Conservation (phyloP, 352 stramenopile genomes). For the Phytophthora europaea region DNA sequence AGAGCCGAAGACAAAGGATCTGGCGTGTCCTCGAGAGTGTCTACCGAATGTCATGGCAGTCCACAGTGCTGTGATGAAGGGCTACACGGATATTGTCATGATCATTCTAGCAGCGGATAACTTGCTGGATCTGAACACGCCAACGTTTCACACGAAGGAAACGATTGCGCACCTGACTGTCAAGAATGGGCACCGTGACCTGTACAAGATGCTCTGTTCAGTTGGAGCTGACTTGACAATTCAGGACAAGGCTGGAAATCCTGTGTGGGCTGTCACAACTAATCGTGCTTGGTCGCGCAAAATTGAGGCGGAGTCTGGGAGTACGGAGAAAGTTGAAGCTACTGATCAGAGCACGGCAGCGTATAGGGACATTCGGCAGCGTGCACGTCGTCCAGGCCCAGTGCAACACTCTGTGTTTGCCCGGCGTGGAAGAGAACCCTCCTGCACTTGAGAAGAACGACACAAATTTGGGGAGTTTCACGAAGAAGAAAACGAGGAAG, state of each 20-base stretch:
- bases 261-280: background rate
- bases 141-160: conserved; percentile 1
- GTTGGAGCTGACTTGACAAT: background rate
- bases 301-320: background rate
- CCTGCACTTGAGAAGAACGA: background rate
- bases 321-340: background rate
- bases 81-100: background rate
- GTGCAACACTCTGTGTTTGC: background rate
- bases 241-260: background rate
- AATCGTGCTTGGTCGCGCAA: background rate
- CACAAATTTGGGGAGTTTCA: background rate
- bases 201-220: background rate
- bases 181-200: background rate
- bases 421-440: background rate
- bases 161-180: background rate
- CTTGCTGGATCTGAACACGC: background rate
- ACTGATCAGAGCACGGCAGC: background rate
- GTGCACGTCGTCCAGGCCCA: background rate
- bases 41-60: background rate
- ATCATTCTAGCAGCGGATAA: conserved; percentile 1
- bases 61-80: background rate
- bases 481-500: background rate
- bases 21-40: background rate
- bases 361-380: background rate
- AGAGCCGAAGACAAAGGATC: background rate